A percentile compares a stretch with the other conserved stretches of the same genome.
These are phyloP conservation scores for Aegilops bicornis DNA, from an alignment of 176 grass and related monocot genomes.

Conservation along the genomic window DNA sequence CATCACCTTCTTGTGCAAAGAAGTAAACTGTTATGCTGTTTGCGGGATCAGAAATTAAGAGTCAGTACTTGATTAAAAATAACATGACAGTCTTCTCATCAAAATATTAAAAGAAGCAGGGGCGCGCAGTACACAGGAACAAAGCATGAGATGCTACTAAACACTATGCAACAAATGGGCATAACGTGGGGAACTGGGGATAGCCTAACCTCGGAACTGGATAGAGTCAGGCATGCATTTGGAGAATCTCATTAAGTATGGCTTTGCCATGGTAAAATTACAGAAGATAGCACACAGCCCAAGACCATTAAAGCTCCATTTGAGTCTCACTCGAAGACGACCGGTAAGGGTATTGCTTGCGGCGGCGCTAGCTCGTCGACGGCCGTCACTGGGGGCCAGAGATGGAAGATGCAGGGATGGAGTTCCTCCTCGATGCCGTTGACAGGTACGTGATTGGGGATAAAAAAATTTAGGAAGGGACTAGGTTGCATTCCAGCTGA, in stretches of 20 bases:
- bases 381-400: too few species aligned
- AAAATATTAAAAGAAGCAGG: background rate
- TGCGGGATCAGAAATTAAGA: slow-evolving; percentile 11
- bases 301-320: background rate
- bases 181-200: background rate
- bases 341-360: too few species aligned
- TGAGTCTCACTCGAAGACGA: background rate
- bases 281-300: background rate
- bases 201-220: background rate
- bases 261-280: background rate
- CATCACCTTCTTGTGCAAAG: slow-evolving; percentile 55
- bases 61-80: slow-evolving; percentile 3
- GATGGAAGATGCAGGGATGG: too few species aligned
- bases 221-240: background rate
- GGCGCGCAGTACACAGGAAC: background rate
- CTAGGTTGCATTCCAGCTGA: too few species aligned
- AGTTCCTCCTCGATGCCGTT: too few species aligned
- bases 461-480: too few species aligned
- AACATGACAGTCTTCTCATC: background rate
- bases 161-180: background rate
- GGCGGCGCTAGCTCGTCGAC: too few species aligned
- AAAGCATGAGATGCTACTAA: background rate
- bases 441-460: too few species aligned
- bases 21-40: slow-evolving; percentile 58
- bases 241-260: background rate